Evolutionary conservation across 805 yeast species (phyloP).

Genomic region (Lipomyces starkeyi): DNA sequence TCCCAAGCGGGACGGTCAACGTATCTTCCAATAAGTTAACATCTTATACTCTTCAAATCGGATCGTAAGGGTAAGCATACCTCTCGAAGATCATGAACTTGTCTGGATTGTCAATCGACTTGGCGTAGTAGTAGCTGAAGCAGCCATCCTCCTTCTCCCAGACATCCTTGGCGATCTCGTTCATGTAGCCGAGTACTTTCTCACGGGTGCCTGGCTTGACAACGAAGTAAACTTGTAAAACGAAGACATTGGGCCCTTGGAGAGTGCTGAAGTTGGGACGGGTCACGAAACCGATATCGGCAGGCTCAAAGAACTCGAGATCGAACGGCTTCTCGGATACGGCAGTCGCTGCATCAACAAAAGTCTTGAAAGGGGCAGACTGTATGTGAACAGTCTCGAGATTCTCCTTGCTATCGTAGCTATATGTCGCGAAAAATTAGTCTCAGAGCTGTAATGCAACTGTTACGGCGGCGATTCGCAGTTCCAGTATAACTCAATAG

Average conservation of each 20-base stretch:
- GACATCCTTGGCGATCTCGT: slow-evolving; percentile 48
- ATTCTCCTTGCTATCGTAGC: slow-evolving; percentile 28
- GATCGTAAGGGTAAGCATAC: slow-evolving; percentile 1
- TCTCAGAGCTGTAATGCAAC: neutral
- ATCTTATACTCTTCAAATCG: neutral
- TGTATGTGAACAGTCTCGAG: slow-evolving; percentile 26
- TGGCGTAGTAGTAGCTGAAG: slow-evolving; percentile 24
- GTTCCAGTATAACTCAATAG: neutral
- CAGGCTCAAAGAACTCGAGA: slow-evolving; percentile 24
- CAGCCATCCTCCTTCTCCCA: slow-evolving; percentile 26
- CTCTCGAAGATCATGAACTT: slow-evolving; percentile 32
- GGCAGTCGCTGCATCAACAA: slow-evolving; percentile 21
- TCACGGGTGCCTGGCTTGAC: slow-evolving; percentile 56
- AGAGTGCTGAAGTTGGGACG: slow-evolving; percentile 23
- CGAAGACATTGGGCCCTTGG: slow-evolving; percentile 16
- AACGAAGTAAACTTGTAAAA: slow-evolving; percentile 23
- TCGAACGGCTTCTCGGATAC: slow-evolving; percentile 15
- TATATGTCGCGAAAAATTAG: neutral
- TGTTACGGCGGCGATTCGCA: neutral
- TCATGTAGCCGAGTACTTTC: slow-evolving; percentile 79
- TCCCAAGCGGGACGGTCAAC: slow-evolving; percentile 22
- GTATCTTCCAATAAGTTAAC: slow-evolving; percentile 19
- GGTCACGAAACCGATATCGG: slow-evolving; percentile 34
- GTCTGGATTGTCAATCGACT: slow-evolving; percentile 26
- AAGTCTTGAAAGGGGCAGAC: slow-evolving; percentile 24